A percentile compares a stretch with the other conserved stretches of the same genome.
These are phyloP conservation scores for Nicotiana noctiflora DNA, from an alignment of 257 asterid genomes.

Conservation along the genomic window DNA sequence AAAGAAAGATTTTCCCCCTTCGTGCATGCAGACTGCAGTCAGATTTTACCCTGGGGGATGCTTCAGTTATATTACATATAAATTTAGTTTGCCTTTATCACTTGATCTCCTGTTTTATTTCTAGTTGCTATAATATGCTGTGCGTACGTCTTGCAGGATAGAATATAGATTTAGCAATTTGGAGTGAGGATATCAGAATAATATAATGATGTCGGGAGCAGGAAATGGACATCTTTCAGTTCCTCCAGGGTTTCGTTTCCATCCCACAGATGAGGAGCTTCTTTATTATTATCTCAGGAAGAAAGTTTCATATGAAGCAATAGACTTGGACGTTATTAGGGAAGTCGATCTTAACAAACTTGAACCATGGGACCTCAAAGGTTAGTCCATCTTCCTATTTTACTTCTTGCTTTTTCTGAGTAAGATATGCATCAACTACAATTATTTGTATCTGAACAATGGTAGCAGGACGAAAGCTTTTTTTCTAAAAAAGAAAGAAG, in stretches of 20 bases:
- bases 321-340: slow-evolving; percentile 65
- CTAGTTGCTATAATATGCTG: background rate
- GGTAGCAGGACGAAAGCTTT: background rate
- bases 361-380: slow-evolving; percentile 95
- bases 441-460: too few species aligned
- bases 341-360: slow-evolving; percentile 90
- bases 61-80: background rate
- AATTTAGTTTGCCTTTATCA: background rate
- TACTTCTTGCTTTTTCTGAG: background rate
- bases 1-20: background rate
- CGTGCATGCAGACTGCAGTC: background rate
- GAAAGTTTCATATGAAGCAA: slow-evolving; percentile 74
- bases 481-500: background rate
- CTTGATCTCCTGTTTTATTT: background rate
- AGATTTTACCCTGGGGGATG: background rate
- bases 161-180: background rate
- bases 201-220: slow-evolving; percentile 31
- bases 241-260: slow-evolving; percentile 86
- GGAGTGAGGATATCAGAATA: background rate
- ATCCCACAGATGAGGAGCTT: slow-evolving; percentile 80
- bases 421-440: background rate
- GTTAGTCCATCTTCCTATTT: slow-evolving; percentile 14
- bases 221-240: slow-evolving; percentile 40
- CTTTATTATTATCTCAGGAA: slow-evolving; percentile 68
- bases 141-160: slow-evolving; percentile 8